phyloP scores from a whole-genome alignment of 805 yeast species.

The Scheffersomyces coipomensis region DNA sequence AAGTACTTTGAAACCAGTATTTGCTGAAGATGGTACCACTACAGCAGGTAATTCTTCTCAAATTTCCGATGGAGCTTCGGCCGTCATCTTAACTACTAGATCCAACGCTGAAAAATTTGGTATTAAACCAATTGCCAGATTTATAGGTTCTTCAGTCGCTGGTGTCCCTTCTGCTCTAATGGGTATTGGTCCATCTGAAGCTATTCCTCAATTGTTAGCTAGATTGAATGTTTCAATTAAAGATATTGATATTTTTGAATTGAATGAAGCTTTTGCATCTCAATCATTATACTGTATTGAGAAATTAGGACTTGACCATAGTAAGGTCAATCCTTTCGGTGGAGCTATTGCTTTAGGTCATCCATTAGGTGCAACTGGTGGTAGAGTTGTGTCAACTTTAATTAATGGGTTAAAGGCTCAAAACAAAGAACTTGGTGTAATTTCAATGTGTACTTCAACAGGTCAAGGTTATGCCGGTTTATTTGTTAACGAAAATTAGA shows the following conservation, averaged over 20 bases:
- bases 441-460: constrained; percentile 42
- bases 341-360: constrained; percentile 19
- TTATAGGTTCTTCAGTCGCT: constrained; percentile 24
- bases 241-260: constrained; percentile 29
- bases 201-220: constrained; percentile 23
- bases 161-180: constrained; percentile 34
- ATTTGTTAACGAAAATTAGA: constrained; percentile 22
- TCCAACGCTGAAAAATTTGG: constrained; percentile 31
- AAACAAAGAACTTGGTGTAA: constrained; percentile 31
- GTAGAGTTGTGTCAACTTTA: constrained; percentile 36
- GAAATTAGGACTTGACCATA: constrained; percentile 22
- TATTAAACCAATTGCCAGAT: constrained; percentile 26
- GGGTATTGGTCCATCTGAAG: constrained; percentile 38
- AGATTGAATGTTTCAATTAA: constrained; percentile 21
- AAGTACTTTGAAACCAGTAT: constrained; percentile 28
- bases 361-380: constrained; percentile 66
- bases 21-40: constrained; percentile 25
- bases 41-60: constrained; percentile 39
- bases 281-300: constrained; percentile 27
- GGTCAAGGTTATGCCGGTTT: constrained; percentile 41
- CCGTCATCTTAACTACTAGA: constrained; percentile 31
- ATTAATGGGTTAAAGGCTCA: constrained; percentile 27
- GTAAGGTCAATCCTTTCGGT: constrained; percentile 40
- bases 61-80: constrained; percentile 36
- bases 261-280: constrained; percentile 38